Evolutionary conservation across 768 basidiomycete genomes (phyloP).

Genomic region (Boletus insuetus): DNA sequence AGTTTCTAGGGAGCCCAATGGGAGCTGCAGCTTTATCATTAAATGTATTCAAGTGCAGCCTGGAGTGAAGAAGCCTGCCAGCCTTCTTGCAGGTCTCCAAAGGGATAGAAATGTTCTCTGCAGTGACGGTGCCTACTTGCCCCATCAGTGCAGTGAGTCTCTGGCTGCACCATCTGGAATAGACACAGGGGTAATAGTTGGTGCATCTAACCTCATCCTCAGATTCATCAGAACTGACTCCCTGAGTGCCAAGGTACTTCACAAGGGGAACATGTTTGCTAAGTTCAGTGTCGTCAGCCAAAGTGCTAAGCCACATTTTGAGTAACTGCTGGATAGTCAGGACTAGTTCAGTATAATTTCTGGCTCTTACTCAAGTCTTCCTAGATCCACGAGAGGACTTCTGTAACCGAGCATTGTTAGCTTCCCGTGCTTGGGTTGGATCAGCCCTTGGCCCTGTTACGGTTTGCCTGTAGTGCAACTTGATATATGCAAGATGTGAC

Average conservation of each 20-base stretch:
- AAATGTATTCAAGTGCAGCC: too few species aligned
- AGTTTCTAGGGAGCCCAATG: too few species aligned
- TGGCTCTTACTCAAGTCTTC: background rate
- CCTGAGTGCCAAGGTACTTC: background rate
- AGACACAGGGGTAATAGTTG: background rate
- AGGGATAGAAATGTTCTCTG: too few species aligned
- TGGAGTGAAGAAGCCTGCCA: too few species aligned
- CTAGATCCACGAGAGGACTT: background rate
- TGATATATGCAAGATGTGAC: background rate
- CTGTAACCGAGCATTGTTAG: background rate
- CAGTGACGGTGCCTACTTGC: background rate
- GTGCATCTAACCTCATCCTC: background rate
- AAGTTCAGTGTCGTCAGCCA: background rate
- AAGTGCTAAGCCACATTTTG: background rate
- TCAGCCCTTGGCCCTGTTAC: background rate
- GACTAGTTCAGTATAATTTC: background rate
- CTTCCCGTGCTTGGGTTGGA: background rate
- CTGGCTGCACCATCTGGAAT: background rate
- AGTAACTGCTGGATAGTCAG: background rate
- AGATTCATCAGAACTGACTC: background rate
- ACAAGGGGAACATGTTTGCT: background rate
- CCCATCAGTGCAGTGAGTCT: background rate
- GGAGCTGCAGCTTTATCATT: too few species aligned
- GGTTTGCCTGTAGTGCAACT: background rate
- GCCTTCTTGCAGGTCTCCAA: too few species aligned